A percentile compares a stretch with the other conserved stretches of the same genome.
Conservation (phyloP, 768 basidiomycete species). For the Crassisporium funariophilum region DNA sequence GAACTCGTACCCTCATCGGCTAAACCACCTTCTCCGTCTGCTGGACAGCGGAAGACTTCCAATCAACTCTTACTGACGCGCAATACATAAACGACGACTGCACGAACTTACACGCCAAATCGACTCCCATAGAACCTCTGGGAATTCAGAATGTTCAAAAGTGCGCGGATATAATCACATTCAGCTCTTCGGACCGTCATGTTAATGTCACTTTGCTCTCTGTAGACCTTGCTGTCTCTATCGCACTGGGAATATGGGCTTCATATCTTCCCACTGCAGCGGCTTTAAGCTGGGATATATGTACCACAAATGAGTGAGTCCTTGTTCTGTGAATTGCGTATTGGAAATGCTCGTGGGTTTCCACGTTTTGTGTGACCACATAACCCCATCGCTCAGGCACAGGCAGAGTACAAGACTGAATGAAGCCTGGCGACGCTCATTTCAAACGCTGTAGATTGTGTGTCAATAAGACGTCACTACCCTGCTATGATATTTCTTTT, state of each 20-base stretch:
- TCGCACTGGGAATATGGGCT: conserved; percentile 18
- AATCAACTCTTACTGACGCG: conserved; percentile 7
- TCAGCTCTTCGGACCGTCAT: neutral
- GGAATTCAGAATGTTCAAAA: conserved; percentile 17
- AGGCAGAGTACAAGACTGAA: no score
- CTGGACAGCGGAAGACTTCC: conserved; percentile 30
- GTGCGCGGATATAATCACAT: conserved; percentile 4
- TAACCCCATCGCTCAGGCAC: no score
- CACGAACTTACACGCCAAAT: no score
- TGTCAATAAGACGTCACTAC: no score
- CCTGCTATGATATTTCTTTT: no score
- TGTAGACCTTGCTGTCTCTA: conserved; percentile 19
- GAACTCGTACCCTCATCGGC: conserved; percentile 25
- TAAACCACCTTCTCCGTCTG: conserved; percentile 26
- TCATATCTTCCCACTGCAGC: conserved; percentile 24
- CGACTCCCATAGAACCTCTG: neutral
- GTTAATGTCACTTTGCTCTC: no score
- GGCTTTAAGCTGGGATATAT: conserved; percentile 24
- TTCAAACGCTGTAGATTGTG: no score
- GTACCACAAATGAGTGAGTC: conserved; percentile 27
- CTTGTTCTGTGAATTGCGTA: no score
- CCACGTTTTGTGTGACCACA: no score
- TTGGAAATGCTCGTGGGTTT: no score
- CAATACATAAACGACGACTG: conserved; percentile 12
- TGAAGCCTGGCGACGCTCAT: no score